Evolutionary conservation across 2,329 filamentous ascomycete genomes (phyloP), one percentile per base, ranked within the genome.

Genomic region (Colletotrichum sp.): DNA sequence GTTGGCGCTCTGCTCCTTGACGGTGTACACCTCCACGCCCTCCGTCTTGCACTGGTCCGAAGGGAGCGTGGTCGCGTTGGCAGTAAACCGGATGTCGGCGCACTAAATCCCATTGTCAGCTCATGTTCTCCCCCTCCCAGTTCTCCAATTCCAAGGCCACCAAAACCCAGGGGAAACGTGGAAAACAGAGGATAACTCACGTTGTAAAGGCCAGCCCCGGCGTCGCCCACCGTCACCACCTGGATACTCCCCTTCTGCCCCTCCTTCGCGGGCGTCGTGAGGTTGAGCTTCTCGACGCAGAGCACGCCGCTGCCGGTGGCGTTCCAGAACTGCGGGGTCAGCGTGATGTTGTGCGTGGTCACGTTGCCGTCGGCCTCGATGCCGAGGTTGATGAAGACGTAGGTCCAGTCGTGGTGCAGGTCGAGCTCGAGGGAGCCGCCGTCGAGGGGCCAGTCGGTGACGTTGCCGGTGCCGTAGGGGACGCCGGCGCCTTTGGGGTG

Each of bases 21-120:
- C 78, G 13, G 72, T 70, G 57, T 74, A 75, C 34, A 82, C 80
- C 26, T 85, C 86, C 60, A 94, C 85, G 39, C 89, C 90, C 12
- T 88, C 91, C 78, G 91, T 94, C 78, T 84, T 85, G 88, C 93
- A 95, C 73, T 88, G 84, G 55, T 85, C 84, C 26, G 82, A 85
- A 30, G 85, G 81, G 18, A 89, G 86, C 10, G 85, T 82, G 21
- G 88, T 85, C 6, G 90, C 87, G 13, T 86, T 85, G 67, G 86
- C 85, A 36, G 88, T 89, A 85, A 96, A 93, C 30, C 90, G 92
- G 78, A 96, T 91, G 80, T 96, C 94, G 81, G 94, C 93, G 83
- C 94, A 96, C 92, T 93, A 76, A 70, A n/a, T 48, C 63, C 8
- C n/a, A 8, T 24, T 70, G 74, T 82, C 67, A 80, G 77, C 30